Percentiles rank a stretch among this genome's conserved stretches.
phyloP scores from a whole-genome alignment of 78 protist genomes.

The Dictyostelium intermedium region DNA sequence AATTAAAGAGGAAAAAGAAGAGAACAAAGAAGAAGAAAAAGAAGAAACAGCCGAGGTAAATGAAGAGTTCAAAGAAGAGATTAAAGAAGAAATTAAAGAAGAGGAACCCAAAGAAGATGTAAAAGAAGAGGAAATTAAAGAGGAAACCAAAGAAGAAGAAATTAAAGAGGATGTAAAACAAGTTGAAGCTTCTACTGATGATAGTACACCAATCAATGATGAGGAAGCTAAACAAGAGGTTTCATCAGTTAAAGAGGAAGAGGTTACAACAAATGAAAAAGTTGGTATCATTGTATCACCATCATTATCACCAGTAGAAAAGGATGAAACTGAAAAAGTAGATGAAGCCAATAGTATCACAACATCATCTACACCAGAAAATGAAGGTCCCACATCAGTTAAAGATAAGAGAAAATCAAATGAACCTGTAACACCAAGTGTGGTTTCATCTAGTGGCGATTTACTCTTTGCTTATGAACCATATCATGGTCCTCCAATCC shows the following conservation, averaged over 20 bases:
- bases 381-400: background rate
- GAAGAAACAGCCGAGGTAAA: background rate
- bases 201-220: background rate
- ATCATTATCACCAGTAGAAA: background rate
- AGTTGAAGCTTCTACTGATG: no score
- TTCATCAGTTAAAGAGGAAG: background rate
- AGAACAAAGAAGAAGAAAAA: background rate
- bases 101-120: background rate
- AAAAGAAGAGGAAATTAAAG: background rate
- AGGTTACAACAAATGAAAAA: background rate
- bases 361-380: background rate
- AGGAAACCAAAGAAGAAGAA: background rate
- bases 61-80: background rate
- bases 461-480: conserved; percentile 14
- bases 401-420: background rate
- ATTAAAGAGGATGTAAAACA: background rate
- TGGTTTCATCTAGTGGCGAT: conserved; percentile 8
- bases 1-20: background rate
- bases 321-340: background rate
- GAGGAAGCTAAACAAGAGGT: background rate
- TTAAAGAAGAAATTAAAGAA: background rate
- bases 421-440: background rate
- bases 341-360: background rate
- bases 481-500: background rate
- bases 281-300: background rate